Percentiles rank a stretch among this genome's conserved stretches.
These are phyloP conservation scores for Psilocybe cubensis DNA, from an alignment of 768 basidiomycete species.

Conservation along the genomic window DNA sequence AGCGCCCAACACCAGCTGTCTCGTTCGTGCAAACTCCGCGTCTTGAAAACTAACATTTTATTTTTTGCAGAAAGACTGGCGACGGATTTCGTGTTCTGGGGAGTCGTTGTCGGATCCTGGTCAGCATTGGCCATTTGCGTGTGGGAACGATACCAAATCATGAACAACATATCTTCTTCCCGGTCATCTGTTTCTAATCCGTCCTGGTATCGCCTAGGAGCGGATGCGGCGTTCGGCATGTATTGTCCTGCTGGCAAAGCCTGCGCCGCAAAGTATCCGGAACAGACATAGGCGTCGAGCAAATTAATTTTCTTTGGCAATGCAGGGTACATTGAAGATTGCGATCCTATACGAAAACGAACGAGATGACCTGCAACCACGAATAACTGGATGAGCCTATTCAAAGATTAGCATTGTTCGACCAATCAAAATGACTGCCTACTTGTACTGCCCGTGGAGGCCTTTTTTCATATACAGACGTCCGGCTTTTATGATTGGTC, in stretches of 20 bases:
- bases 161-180: conserved; percentile 87
- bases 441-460: conserved; percentile 79
- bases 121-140: conserved; percentile 29
- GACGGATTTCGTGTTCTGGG: conserved; percentile 33
- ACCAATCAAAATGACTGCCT: conserved; percentile 27
- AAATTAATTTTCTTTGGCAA: conserved; percentile 61
- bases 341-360: conserved; percentile 66
- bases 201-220: conserved; percentile 83
- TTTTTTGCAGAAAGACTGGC: conserved; percentile 61
- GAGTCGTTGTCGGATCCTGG: conserved; percentile 29
- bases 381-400: conserved; percentile 71
- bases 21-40: conserved; percentile 84
- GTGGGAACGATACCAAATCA: conserved; percentile 69
- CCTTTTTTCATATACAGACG: conserved; percentile 75
- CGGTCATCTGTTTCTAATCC: conserved; percentile 87
- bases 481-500: conserved; percentile 73
- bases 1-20: conserved; percentile 97
- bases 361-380: conserved; percentile 78
- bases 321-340: conserved; percentile 58
- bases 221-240: conserved; percentile 48
- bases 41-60: conserved; percentile 67
- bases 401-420: conserved; percentile 2
- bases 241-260: conserved; percentile 69
- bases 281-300: conserved; percentile 79
- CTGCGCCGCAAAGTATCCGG: conserved; percentile 81